Base-by-base conservation (phyloP, 768 basidiomycete genomes). In the Phaffia australis region DNA sequence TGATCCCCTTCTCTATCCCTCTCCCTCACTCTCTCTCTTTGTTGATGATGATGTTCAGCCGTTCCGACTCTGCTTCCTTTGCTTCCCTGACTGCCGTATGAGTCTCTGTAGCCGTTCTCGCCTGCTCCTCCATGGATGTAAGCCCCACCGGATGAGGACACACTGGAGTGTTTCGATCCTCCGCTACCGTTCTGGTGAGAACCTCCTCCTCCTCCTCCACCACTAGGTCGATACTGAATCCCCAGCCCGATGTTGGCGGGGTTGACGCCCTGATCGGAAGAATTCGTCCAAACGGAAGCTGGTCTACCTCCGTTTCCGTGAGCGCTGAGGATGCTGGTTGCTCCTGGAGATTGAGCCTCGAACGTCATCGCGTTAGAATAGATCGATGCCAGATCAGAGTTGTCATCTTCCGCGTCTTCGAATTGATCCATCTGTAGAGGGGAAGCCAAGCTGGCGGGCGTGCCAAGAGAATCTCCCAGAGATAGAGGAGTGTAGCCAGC, bases 331-430 rank as follows among this genome's bases (percentile, higher is more conserved):
- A 42, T 42, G 11, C 35, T 42, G 4, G 6, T 11, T 42, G 35
- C 35, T 42, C 52, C 52, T 4, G 52, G 29, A 4, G 52, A 54
- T 54, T 54, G n/a, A 15, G 52, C n/a, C 52, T 63, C 66, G 56
- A 58, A 46, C 32, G 59, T 55, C 5, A 55, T 50, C 11, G 69
- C 69, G 18, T 51, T 64, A 9, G 74, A 75, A 50, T 74, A 72
- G n/a, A 75, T 69, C 48, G 69, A 72, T 16, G 73, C 72, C 7
- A 73, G 70, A 62, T 76, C 76, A 23, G 74, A 74, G 59, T 75
- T 70, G 64, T 78, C 77, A 56, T 76, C 75, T 55, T 78, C 77
- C 15, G 77, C 77, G 71, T 78, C 77, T 46, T 75, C 77, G 63
- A 78, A 78, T 29, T 76, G 75, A 30, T 67, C 69, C 35, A 42